Conservation (phyloP, 2,329 filamentous ascomycete species). For the Fusarium chuoi region DNA sequence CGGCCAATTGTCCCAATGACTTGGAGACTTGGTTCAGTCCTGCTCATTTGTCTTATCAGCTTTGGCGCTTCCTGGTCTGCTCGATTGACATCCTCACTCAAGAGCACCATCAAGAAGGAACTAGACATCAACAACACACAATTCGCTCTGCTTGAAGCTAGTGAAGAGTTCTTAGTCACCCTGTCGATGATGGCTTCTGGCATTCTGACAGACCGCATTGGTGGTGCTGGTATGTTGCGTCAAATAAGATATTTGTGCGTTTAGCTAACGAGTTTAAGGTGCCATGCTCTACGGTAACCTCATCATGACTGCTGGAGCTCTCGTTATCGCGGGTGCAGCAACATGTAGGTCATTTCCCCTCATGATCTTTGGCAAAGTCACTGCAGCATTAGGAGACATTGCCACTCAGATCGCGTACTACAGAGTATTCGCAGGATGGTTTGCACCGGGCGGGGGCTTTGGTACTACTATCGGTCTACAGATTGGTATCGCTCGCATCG, state of each 20-base stretch:
- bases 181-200: background rate
- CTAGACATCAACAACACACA: background rate
- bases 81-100: fast-evolving
- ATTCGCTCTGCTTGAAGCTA: background rate
- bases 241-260: too few relatives aligned
- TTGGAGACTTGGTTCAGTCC: background rate
- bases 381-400: background rate
- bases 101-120: background rate
- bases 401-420: background rate
- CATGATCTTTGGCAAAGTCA: background rate
- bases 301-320: fast-evolving
- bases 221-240: background rate
- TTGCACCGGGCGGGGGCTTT: background rate
- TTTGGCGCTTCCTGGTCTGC: background rate
- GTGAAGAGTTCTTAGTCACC: background rate
- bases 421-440: background rate
- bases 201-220: fast-evolving
- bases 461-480: background rate
- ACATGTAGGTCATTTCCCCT: background rate
- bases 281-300: background rate
- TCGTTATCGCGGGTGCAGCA: background rate
- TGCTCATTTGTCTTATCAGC: fast-evolving
- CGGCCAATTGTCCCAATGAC: background rate
- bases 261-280: background rate
- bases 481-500: fast-evolving